Evolutionary conservation across 495 filamentous ascomycete genomes (phyloP).

Genomic region (Hypoxylon crocopeplum): DNA sequence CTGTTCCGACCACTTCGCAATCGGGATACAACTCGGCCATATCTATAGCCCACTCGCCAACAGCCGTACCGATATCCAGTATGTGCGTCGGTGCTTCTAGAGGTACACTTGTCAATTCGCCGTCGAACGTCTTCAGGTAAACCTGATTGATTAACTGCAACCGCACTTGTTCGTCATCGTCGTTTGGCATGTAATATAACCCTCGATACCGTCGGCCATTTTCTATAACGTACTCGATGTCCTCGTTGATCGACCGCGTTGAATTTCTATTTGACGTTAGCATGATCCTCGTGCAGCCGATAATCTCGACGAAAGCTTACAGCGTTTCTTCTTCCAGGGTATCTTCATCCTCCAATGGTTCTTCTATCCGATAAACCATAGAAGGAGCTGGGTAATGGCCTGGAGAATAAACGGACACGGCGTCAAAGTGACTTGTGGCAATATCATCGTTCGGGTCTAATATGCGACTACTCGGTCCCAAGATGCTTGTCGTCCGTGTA

Average conservation of each 20-base stretch:
- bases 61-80: slow-evolving; percentile 72
- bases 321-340: slow-evolving; percentile 53
- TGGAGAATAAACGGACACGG: slow-evolving; percentile 37
- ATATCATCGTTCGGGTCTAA: slow-evolving; percentile 33
- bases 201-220: slow-evolving; percentile 73
- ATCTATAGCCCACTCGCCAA: slow-evolving; percentile 77
- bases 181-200: slow-evolving; percentile 78
- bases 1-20: slow-evolving; percentile 71
- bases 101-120: slow-evolving; percentile 64
- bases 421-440: slow-evolving; percentile 31
- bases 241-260: slow-evolving; percentile 65
- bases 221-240: slow-evolving; percentile 63
- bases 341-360: slow-evolving; percentile 39
- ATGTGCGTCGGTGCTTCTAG: slow-evolving; percentile 63
- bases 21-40: slow-evolving; percentile 69
- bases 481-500: slow-evolving; percentile 33
- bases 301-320: slow-evolving; percentile 36
- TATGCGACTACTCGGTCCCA: slow-evolving; percentile 19
- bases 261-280: slow-evolving; percentile 36
- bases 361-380: slow-evolving; percentile 33
- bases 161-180: slow-evolving; percentile 75
- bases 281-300: not conserved
- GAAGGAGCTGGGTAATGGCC: slow-evolving; percentile 45
- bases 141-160: slow-evolving; percentile 72
- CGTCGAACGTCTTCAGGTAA: slow-evolving; percentile 65